Evolutionary conservation across 495 filamentous ascomycete species (phyloP).

Genomic region (Gamarada debralockiae): DNA sequence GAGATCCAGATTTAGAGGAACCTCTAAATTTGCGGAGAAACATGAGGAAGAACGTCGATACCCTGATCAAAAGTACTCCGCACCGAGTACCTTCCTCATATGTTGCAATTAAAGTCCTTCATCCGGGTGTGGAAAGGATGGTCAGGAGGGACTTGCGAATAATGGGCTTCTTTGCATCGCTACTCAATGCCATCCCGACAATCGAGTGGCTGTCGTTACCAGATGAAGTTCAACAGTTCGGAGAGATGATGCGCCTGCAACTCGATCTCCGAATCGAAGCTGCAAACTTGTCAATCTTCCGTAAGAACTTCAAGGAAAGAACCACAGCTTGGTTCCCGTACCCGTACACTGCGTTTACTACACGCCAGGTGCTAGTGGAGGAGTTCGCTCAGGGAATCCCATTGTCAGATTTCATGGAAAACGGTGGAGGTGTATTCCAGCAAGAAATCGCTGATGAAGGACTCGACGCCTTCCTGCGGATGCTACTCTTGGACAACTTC

Average conservation of each 20-base stretch:
- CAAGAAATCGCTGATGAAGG: slow-evolving; percentile 94
- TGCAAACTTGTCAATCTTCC: slow-evolving; percentile 83
- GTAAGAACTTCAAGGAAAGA: slow-evolving; percentile 83
- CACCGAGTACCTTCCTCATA: slow-evolving; percentile 85
- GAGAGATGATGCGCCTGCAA: slow-evolving; percentile 97
- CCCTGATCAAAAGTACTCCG: slow-evolving; percentile 78
- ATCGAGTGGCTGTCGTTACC: slow-evolving; percentile 98
- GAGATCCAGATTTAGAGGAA: slow-evolving; percentile 51
- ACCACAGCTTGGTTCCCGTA: slow-evolving; percentile 95
- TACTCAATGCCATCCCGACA: slow-evolving; percentile 85
- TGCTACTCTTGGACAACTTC: slow-evolving; percentile 98
- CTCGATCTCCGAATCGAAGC: slow-evolving; percentile 94
- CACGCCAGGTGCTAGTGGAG: slow-evolving; percentile 87
- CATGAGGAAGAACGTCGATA: slow-evolving; percentile 77
- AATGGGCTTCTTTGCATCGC: slow-evolving; percentile 86
- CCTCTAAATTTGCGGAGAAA: slow-evolving; percentile 56
- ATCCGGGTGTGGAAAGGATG: slow-evolving; percentile 84
- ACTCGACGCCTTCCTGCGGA: slow-evolving; percentile 94
- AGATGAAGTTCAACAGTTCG: slow-evolving; percentile 90
- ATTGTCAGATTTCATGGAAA: slow-evolving; percentile 80
- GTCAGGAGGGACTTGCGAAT: slow-evolving; percentile 88
- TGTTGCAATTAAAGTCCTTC: slow-evolving; percentile 95
- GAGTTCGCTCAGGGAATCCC: slow-evolving; percentile 96
- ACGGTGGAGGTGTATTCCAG: slow-evolving; percentile 90
- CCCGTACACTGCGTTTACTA: slow-evolving; percentile 87